Evolutionary conservation across 2,329 filamentous ascomycete genomes (phyloP), one percentile per base, ranked within the genome.

Genomic region (Venturia nashicola): DNA sequence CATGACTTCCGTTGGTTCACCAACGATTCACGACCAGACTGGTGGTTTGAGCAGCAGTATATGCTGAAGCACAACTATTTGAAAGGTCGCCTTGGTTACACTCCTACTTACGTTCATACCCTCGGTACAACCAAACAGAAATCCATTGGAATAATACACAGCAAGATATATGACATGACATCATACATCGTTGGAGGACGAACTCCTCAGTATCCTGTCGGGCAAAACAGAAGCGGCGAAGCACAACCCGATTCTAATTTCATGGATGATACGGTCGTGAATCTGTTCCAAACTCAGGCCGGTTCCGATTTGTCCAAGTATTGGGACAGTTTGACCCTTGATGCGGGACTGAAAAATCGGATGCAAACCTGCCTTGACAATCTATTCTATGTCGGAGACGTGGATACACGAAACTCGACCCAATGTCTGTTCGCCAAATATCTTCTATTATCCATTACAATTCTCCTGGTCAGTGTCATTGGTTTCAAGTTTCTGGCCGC

Each of bases 401-500:
- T 96, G 3, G 94, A 99, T 72, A 97, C 93, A 1, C 83, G 94
- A 79, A 91, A 89, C 76, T 97, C 93, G 0, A 76, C 85, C 0
- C 85, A 85, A 66, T 99, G 94, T 78, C 80, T 88, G 67, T 97
- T 99, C 72, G 86, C 94, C 34, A 87, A 87, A 65, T 99, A 97
- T 75, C 85, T 99, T 68, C 82, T 97, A 23, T 82, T 99, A 43
- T 89, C 88, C 3, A 86, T 99, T 62, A 92, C 93, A 0, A 81
- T 91, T 68, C 69, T 97, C 65, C 80, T 99, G 55, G 88, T 87
- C 69, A 82, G 82, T 57, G 87, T 99, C 66, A 93, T 99, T 69
- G 85, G 83, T 20, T 95, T 97, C 85, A 99, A 99, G 75, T 99
- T 99, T 79, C 82, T 97, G 68, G 95, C 95, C 40, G 94, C 94